phyloP scores from a whole-genome alignment of 352 stramenopile genomes.

The Discostella stelligera region DNA sequence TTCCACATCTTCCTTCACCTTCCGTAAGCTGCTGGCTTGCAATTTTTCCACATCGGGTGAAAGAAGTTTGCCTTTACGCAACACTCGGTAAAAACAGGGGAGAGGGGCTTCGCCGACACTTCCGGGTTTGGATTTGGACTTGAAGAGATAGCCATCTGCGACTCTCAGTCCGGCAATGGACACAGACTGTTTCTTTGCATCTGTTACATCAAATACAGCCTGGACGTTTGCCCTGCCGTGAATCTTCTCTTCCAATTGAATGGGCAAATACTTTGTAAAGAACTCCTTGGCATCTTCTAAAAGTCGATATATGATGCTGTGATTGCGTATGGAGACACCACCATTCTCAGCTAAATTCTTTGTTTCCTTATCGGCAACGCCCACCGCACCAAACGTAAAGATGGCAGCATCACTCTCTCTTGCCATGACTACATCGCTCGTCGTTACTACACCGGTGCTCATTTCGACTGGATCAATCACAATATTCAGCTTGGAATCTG shows the following conservation, averaged over 20 bases:
- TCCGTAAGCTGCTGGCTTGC: slow-evolving; percentile 58
- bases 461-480: slow-evolving; percentile 75
- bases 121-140: slow-evolving; percentile 46
- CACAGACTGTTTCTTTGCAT: slow-evolving; percentile 56
- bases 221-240: slow-evolving; percentile 74
- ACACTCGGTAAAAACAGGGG: slow-evolving; percentile 61
- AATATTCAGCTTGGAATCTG: slow-evolving; percentile 66
- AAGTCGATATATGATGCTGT: slow-evolving; percentile 83
- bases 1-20: slow-evolving; percentile 74
- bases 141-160: slow-evolving; percentile 68
- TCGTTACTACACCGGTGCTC: slow-evolving; percentile 66
- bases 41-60: slow-evolving; percentile 52
- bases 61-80: slow-evolving; percentile 54
- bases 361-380: slow-evolving; percentile 55
- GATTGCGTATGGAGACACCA: slow-evolving; percentile 68
- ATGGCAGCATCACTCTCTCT: slow-evolving; percentile 76
- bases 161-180: slow-evolving; percentile 78
- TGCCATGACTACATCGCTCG: slow-evolving; percentile 72
- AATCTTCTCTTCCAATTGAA: slow-evolving; percentile 55
- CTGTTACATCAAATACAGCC: slow-evolving; percentile 73
- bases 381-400: slow-evolving; percentile 73
- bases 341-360: slow-evolving; percentile 63
- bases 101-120: slow-evolving; percentile 18
- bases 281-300: slow-evolving; percentile 80
- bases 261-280: slow-evolving; percentile 71